phyloP scores from a whole-genome alignment of 164 flowering plant genomes.

The Platanus orientalis region DNA sequence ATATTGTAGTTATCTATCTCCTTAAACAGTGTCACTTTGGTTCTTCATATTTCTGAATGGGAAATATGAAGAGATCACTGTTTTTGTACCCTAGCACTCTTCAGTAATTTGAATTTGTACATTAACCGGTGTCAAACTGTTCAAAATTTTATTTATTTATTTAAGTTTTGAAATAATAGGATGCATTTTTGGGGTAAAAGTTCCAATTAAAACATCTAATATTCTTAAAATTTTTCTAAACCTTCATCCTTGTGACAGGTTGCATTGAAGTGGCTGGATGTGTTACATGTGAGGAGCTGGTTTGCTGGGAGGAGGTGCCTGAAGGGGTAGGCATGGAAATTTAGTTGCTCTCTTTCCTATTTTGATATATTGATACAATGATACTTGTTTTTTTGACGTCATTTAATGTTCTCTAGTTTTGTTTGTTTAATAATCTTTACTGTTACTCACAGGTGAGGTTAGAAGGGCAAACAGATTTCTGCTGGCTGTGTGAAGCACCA shows the following conservation, averaged over 20 bases:
- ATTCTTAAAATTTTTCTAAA: not conserved
- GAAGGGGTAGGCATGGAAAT: slow-evolving; percentile 49
- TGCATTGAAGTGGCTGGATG: slow-evolving; percentile 90
- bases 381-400: not conserved
- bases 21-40: not conserved
- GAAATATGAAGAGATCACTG: not conserved
- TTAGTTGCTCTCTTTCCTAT: not conserved
- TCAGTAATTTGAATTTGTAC: not conserved
- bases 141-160: too few relatives aligned
- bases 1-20: not conserved
- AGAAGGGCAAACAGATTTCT: slow-evolving; percentile 77
- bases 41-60: not conserved
- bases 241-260: slow-evolving; percentile 36
- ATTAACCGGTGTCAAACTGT: not conserved
- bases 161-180: not conserved
- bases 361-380: not conserved
- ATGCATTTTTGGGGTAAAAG: not conserved
- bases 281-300: slow-evolving; percentile 68
- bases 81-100: too few relatives aligned
- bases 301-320: slow-evolving; percentile 67
- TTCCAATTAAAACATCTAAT: not conserved
- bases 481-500: slow-evolving; percentile 92
- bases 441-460: slow-evolving; percentile 55
- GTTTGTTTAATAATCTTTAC: slow-evolving; percentile 1
- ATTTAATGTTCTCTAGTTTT: not conserved